Percentiles rank a stretch among this genome's conserved stretches.
phyloP scores from a whole-genome alignment of 495 filamentous ascomycete species.

The Neurospora africana region DNA sequence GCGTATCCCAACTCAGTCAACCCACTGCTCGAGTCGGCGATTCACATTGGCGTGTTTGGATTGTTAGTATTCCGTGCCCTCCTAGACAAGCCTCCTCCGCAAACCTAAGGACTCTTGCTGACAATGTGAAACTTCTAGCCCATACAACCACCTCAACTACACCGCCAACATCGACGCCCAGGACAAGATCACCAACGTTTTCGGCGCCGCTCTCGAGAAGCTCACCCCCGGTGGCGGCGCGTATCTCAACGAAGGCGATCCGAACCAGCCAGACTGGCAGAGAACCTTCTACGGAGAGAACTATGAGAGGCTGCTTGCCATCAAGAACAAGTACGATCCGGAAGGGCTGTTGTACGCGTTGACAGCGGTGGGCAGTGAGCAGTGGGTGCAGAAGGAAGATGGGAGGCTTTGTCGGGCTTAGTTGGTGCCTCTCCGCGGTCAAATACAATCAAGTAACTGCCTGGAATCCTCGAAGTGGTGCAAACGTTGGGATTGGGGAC shows the following conservation, averaged over 20 bases:
- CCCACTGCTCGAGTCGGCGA: neutral
- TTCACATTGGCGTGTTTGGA: neutral
- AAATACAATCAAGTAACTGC: neutral
- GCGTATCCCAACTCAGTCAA: neutral
- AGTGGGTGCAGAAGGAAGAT: slow-evolving; percentile 35
- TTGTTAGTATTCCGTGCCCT: neutral
- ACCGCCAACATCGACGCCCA: neutral
- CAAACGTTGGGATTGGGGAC: too few relatives aligned
- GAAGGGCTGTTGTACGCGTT: slow-evolving; percentile 43
- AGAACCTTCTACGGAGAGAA: slow-evolving; percentile 46
- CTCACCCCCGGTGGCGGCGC: slow-evolving; percentile 29
- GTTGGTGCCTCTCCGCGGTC: neutral
- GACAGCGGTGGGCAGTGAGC: slow-evolving; percentile 44
- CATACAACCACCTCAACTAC: neutral
- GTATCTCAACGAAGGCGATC: slow-evolving; percentile 42
- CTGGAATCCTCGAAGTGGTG: too few relatives aligned
- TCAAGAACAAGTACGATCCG: slow-evolving; percentile 49
- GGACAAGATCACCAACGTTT: slow-evolving; percentile 7
- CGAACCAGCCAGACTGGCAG: slow-evolving; percentile 49
- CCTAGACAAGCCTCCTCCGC: too few relatives aligned
- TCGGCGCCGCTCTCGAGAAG: slow-evolving; percentile 7
- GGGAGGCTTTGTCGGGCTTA: slow-evolving; percentile 22
- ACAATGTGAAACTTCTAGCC: neutral
- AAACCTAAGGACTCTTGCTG: too few relatives aligned
- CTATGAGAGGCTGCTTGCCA: slow-evolving; percentile 37